A percentile compares a stretch with the other conserved stretches of the same genome.
phyloP scores from a whole-genome alignment of 345 rosid species.

The Populus deltoides region DNA sequence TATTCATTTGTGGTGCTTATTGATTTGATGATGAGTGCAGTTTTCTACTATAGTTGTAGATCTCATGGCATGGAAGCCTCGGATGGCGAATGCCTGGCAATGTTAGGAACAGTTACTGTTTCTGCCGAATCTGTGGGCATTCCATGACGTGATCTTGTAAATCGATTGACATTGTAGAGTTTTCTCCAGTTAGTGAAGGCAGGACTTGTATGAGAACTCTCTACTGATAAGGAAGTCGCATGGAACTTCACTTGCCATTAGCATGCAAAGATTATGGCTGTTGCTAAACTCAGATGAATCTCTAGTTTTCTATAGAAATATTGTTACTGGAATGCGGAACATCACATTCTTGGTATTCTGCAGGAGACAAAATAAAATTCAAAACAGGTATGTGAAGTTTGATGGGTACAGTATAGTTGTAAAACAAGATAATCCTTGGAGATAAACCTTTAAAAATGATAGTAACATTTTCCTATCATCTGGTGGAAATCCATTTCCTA shows the following conservation, averaged over 20 bases:
- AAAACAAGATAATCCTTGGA: background rate
- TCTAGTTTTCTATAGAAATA: slow-evolving; percentile 1
- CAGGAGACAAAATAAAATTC: background rate
- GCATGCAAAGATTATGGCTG: background rate
- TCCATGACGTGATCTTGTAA: slow-evolving; percentile 23
- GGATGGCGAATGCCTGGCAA: slow-evolving; percentile 42
- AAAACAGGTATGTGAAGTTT: background rate
- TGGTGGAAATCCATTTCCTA: background rate
- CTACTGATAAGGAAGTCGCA: background rate
- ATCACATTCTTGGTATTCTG: background rate
- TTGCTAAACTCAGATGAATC: slow-evolving; percentile 7
- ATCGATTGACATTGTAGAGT: slow-evolving; percentile 10
- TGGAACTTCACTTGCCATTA: background rate
- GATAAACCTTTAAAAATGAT: background rate
- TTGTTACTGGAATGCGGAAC: background rate
- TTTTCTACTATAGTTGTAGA: slow-evolving; percentile 87
- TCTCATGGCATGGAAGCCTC: slow-evolving; percentile 54
- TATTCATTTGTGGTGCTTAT: slow-evolving; percentile 81
- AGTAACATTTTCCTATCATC: background rate
- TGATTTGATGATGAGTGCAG: slow-evolving; percentile 81
- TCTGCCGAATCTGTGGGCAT: slow-evolving; percentile 26
- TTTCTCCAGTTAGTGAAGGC: slow-evolving; percentile 4
- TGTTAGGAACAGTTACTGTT: slow-evolving; percentile 40
- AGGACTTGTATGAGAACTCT: background rate
- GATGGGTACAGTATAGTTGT: background rate